A percentile compares a stretch with the other conserved stretches of the same genome.
Evolutionary conservation across 805 yeast genomes (phyloP).

Genomic region (Candida endomychidarum): DNA sequence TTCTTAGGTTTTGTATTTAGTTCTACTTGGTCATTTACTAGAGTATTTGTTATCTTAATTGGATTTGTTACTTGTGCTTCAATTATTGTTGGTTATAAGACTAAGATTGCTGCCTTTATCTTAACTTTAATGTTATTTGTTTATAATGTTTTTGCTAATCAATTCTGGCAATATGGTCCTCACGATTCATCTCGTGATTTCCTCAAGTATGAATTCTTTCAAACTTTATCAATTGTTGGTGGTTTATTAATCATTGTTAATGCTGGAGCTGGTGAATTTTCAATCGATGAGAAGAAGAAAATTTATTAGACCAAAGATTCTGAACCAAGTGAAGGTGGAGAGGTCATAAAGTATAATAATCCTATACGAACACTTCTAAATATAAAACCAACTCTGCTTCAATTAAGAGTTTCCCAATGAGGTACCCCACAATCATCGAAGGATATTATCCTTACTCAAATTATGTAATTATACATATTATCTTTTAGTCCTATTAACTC

Average conservation of each 20-base stretch:
- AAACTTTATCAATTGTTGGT: constrained; percentile 91
- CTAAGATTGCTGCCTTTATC: constrained; percentile 78
- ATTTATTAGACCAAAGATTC: constrained; percentile 49
- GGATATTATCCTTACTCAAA: too few relatives aligned
- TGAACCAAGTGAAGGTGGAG: too few relatives aligned
- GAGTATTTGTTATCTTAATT: constrained; percentile 61
- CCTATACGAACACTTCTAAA: too few relatives aligned
- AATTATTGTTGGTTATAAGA: constrained; percentile 89
- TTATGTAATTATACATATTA: too few relatives aligned
- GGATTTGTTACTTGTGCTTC: constrained; percentile 72
- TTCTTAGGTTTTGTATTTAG: constrained; percentile 83
- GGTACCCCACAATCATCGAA: too few relatives aligned
- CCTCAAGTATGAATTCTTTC: constrained; percentile 90
- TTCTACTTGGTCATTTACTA: constrained; percentile 66
- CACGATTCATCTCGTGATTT: constrained; percentile 82
- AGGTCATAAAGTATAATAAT: too few relatives aligned
- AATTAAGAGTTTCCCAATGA: too few relatives aligned
- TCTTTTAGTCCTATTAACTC: too few relatives aligned
- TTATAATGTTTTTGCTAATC: constrained; percentile 78
- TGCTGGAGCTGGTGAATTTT: constrained; percentile 94
- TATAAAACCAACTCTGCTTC: not conserved
- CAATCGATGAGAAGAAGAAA: constrained; percentile 94
- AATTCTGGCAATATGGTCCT: constrained; percentile 79
- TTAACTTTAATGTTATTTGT: constrained; percentile 67
- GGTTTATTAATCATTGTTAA: constrained; percentile 87